Conservation (phyloP, 441 rosid species). For the Gossypium davidsonii region DNA sequence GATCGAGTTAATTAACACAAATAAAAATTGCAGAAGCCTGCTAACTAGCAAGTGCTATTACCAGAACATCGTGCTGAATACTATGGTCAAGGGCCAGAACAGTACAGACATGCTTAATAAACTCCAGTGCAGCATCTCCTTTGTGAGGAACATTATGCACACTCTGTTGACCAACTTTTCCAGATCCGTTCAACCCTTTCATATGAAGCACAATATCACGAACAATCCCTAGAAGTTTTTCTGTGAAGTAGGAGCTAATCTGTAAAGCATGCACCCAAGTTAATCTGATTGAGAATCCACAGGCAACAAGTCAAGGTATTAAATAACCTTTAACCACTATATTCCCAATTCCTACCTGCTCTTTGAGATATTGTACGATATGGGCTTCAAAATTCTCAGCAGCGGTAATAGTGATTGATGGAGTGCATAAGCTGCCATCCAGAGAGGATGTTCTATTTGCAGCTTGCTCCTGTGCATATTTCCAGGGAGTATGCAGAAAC, state of each 20-base stretch:
- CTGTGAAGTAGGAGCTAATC: constrained; percentile 66
- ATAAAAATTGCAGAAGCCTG: not conserved
- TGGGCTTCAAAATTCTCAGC: constrained; percentile 67
- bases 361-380: constrained; percentile 60
- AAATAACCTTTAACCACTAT: constrained; percentile 8
- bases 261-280: constrained; percentile 26
- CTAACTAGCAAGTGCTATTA: constrained; percentile 12
- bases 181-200: constrained; percentile 47
- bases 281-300: constrained; percentile 12
- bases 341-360: constrained; percentile 44
- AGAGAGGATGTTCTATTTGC: constrained; percentile 35
- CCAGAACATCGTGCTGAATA: constrained; percentile 88
- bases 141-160: constrained; percentile 26
- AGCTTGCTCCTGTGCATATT: constrained; percentile 53
- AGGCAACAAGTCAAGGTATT: constrained; percentile 3
- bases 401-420: constrained; percentile 55
- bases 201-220: constrained; percentile 55
- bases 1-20: not conserved
- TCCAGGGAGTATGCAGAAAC: constrained; percentile 88
- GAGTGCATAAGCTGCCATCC: constrained; percentile 52
- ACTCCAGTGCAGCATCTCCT: constrained; percentile 69
- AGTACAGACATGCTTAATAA: constrained; percentile 71
- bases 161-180: constrained; percentile 23
- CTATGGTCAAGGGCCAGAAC: constrained; percentile 78
- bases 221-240: constrained; percentile 62